Percentiles rank a stretch among this genome's conserved stretches.
phyloP scores from a whole-genome alignment of 1,139 yeast species.

The Debaryomyces sp. region DNA sequence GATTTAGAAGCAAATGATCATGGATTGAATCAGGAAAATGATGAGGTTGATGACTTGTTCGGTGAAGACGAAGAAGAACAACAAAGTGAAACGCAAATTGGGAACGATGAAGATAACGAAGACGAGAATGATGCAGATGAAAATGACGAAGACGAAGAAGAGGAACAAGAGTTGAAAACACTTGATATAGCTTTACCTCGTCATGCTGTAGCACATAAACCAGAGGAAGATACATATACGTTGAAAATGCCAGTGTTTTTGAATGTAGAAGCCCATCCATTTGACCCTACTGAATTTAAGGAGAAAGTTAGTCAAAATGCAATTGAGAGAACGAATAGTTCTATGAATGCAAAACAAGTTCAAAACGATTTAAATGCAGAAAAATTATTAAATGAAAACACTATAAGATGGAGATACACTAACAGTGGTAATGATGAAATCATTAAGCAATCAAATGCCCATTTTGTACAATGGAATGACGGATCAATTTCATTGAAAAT shows the following conservation, averaged over 20 bases:
- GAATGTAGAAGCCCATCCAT: slow-evolving; percentile 82
- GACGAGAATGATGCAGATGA: slow-evolving; percentile 17
- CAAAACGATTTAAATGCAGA: slow-evolving; percentile 51
- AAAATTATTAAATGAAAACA: slow-evolving; percentile 71
- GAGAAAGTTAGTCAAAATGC: slow-evolving; percentile 55
- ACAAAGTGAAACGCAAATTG: slow-evolving; percentile 14
- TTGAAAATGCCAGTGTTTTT: slow-evolving; percentile 82
- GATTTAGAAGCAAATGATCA: slow-evolving; percentile 11
- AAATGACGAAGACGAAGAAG: slow-evolving; percentile 31
- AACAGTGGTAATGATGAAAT: slow-evolving; percentile 63
- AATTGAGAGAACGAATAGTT: slow-evolving; percentile 36
- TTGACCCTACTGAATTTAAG: slow-evolving; percentile 73
- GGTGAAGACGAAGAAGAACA: slow-evolving; percentile 47
- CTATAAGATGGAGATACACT: slow-evolving; percentile 91
- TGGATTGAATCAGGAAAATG: slow-evolving; percentile 17
- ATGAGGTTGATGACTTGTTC: slow-evolving; percentile 48
- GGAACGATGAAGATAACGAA: slow-evolving; percentile 6
- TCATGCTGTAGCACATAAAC: slow-evolving; percentile 58
- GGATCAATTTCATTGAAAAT: slow-evolving; percentile 84
- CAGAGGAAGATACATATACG: slow-evolving; percentile 49
- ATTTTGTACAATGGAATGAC: slow-evolving; percentile 92
- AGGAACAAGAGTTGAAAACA: slow-evolving; percentile 41
- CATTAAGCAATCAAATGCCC: slow-evolving; percentile 84
- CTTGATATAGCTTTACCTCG: slow-evolving; percentile 72
- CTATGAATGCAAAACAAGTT: slow-evolving; percentile 36